Evolutionary conservation across 73 alveolate genomes (phyloP).

Genomic region (Stentor coeruleus): DNA sequence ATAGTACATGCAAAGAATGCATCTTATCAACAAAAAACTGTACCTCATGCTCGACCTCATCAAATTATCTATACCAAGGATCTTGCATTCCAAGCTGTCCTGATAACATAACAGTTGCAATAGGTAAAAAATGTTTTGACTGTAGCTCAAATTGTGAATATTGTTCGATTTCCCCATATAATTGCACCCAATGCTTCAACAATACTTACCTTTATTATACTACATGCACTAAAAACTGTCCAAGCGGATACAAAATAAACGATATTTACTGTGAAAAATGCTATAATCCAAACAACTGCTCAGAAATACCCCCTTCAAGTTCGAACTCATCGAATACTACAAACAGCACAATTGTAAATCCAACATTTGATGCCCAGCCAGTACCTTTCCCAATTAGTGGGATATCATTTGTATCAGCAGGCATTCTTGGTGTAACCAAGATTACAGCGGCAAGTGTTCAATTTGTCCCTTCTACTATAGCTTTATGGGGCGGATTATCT

Average conservation of each 20-base stretch:
- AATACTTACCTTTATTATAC: not conserved
- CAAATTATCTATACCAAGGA: not conserved
- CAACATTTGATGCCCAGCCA: not conserved
- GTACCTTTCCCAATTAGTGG: slow-evolving; percentile 19
- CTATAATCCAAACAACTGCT: not conserved
- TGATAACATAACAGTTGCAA: not conserved
- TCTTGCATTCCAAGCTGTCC: not conserved
- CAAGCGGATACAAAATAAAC: not conserved
- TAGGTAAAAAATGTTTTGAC: not conserved
- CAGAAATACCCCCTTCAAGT: not conserved
- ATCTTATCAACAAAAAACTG: not conserved
- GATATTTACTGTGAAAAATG: not conserved
- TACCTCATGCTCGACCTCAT: not conserved
- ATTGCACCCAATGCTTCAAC: not conserved
- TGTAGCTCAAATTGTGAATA: not conserved
- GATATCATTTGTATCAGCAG: not conserved
- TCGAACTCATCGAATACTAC: not conserved
- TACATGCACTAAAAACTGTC: not conserved
- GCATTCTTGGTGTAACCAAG: not conserved
- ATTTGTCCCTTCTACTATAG: slow-evolving; percentile 16
- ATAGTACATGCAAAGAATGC: not conserved
- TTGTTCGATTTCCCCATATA: not conserved
- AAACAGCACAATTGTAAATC: not conserved
- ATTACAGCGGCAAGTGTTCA: not conserved
- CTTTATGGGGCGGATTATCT: not conserved